Evolutionary conservation across 2,329 filamentous ascomycete genomes (phyloP).

Genomic region (Elsinoe australis): DNA sequence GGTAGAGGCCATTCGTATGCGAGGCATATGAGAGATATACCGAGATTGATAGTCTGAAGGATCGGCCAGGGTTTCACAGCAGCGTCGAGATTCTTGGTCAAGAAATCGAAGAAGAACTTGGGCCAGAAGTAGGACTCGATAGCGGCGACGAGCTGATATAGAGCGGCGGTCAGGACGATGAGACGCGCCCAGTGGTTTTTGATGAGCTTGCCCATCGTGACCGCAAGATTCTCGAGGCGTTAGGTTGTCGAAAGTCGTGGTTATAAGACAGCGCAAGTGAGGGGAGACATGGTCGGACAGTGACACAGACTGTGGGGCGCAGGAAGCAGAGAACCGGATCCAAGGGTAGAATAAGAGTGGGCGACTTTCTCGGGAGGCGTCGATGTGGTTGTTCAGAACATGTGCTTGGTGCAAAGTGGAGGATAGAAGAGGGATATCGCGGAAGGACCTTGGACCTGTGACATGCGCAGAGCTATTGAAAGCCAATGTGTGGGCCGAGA

Average conservation of each 20-base stretch:
- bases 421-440: constrained; percentile 14
- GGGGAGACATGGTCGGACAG: background rate
- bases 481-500: constrained; percentile 6
- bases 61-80: constrained; percentile 82
- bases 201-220: constrained; percentile 86
- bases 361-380: constrained; percentile 10
- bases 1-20: constrained; percentile 87
- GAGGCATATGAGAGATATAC: constrained; percentile 70
- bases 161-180: constrained; percentile 77
- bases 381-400: constrained; percentile 10
- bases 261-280: background rate
- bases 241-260: constrained; percentile 2
- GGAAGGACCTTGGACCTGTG: background rate
- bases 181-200: constrained; percentile 99
- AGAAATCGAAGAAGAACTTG: constrained; percentile 96
- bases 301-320: constrained; percentile 7
- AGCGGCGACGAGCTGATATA: constrained; percentile 75
- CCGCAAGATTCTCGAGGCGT: too few species aligned
- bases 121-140: constrained; percentile 94
- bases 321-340: background rate
- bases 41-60: constrained; percentile 80
- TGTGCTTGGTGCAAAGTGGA: constrained; percentile 8
- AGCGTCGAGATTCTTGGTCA: constrained; percentile 80
- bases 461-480: constrained; percentile 18
- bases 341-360: too few species aligned